A percentile compares a stretch with the other conserved stretches of the same genome.
phyloP scores from a whole-genome alignment of 495 filamentous ascomycete species.

The Durotheca rogersii region DNA sequence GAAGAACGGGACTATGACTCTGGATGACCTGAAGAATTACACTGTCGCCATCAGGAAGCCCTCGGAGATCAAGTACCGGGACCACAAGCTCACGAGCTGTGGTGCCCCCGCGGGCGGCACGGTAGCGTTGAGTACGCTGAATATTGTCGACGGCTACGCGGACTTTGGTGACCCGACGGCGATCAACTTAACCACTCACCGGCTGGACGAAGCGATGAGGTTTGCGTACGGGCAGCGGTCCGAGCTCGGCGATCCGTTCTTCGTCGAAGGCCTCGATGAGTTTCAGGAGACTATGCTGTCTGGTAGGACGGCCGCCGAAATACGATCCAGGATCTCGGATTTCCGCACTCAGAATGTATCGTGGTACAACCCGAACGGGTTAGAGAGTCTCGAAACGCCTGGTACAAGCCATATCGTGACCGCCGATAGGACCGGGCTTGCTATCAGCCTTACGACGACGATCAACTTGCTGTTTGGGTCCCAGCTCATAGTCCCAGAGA shows the following conservation, averaged over 20 bases:
- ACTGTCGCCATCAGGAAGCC: slow-evolving; percentile 60
- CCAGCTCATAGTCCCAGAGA: slow-evolving; percentile 72
- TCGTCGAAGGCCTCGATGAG: slow-evolving; percentile 60
- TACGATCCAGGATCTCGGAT: slow-evolving; percentile 69
- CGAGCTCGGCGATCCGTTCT: slow-evolving; percentile 72
- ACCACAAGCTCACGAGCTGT: slow-evolving; percentile 62
- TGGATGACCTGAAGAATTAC: slow-evolving; percentile 72
- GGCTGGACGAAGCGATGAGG: slow-evolving; percentile 75
- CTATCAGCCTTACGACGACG: slow-evolving; percentile 70
- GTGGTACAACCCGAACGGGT: slow-evolving; percentile 62
- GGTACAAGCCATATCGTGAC: slow-evolving; percentile 70
- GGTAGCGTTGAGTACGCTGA: slow-evolving; percentile 66
- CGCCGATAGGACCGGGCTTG: slow-evolving; percentile 63
- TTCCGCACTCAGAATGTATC: slow-evolving; percentile 60
- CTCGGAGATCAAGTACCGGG: slow-evolving; percentile 64
- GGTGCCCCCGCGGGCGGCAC: slow-evolving; percentile 69
- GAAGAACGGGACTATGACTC: slow-evolving; percentile 72
- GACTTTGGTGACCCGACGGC: slow-evolving; percentile 53
- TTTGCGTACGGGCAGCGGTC: slow-evolving; percentile 70
- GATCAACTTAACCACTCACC: slow-evolving; percentile 68
- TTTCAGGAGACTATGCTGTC: slow-evolving; percentile 68
- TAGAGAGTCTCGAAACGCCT: slow-evolving; percentile 63
- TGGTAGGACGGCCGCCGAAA: slow-evolving; percentile 53
- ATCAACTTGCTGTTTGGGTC: slow-evolving; percentile 78
- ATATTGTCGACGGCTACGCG: slow-evolving; percentile 67